A percentile compares a stretch with the other conserved stretches of the same genome.
Conservation (phyloP, 139 green algal genomes). For the Deuterostichococcus epilithicus region DNA sequence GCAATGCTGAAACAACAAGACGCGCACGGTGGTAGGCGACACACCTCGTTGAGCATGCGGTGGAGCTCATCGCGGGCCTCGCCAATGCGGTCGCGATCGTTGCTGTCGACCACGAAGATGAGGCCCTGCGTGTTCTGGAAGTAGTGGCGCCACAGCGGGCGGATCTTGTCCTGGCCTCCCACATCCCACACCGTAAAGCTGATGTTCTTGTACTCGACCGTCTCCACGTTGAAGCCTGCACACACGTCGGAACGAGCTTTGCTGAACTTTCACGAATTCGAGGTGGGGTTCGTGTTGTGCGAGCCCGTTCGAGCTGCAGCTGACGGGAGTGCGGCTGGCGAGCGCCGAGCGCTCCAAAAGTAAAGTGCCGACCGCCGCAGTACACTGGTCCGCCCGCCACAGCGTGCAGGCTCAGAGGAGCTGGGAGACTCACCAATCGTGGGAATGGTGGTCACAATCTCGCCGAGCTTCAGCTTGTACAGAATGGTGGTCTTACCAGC, state of each 20-base stretch:
- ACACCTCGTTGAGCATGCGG: constrained; percentile 97
- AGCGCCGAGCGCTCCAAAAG: no score
- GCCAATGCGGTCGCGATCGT: constrained; percentile 91
- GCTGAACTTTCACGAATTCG: no score
- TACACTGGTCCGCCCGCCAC: no score
- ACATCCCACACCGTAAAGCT: constrained; percentile 95
- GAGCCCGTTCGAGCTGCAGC: no score
- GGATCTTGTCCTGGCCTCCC: constrained; percentile 95
- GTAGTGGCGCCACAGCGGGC: constrained; percentile 92
- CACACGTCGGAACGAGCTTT: no score
- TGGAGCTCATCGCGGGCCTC: constrained; percentile 98
- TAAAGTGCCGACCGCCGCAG: no score
- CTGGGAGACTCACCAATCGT: constrained; percentile 83
- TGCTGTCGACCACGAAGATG: constrained; percentile 99
- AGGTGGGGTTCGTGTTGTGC: no score
- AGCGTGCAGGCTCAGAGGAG: background rate
- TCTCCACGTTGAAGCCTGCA: constrained; percentile 97
- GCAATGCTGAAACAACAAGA: constrained; percentile 15
- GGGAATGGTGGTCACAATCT: constrained; percentile 98
- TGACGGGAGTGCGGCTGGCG: no score
- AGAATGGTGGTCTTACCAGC: constrained; percentile 99
- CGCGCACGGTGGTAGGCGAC: background rate
- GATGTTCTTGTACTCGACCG: constrained; percentile 98
- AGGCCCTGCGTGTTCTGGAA: constrained; percentile 99
- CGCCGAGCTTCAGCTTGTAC: constrained; percentile 99